Evolutionary conservation across 768 basidiomycete species (phyloP), one percentile per base, ranked within the genome.

Genomic region (Collybia nuda): DNA sequence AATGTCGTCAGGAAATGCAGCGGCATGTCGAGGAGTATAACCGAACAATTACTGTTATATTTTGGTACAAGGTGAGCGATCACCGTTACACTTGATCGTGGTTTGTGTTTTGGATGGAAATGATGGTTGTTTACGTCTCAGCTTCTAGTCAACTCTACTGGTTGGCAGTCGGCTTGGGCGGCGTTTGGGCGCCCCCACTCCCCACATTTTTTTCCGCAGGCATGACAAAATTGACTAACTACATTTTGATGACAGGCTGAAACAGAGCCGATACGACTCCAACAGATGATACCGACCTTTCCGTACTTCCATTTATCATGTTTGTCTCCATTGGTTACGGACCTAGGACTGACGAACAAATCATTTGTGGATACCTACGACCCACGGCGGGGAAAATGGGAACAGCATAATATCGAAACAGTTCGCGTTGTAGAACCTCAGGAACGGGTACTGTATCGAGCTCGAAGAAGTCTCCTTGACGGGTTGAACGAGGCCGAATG

Each of bases 331-430:
- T 69, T 88, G 50, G 72, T 82, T 3, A 62, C 69, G 11, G 82
- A 84, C 55, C 75, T 88, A 18, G 78, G 78, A 6, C 70, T 88
- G 14, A 70, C 71, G 0, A 47, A 72, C 1, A 63, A 66, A 11
- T 79, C 83, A 2, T 87, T 81, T 58, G 68, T 88, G 39, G 86
- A 88, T 54, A 73, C 80, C 2, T 88, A 76, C 61, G 78, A 82
- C 50, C 70, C 75, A 6, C 52, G 60, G 1, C 75, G 81, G 0
- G 70, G 76, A 0, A 77, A 83, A 47, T 88, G 86, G 86, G 85
- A 86, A 46, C 85, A 86, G 52, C 84, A 86, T 57, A 71, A 76
- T 35, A 75, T 84, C 51, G 71, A 71, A 36, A 76, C 80, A 14
- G 84, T 87, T 3, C 77, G 84, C 29, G 59, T 80, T 32, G 80